Evolutionary conservation across 1,139 yeast species (phyloP), one percentile per base, ranked within the genome.

Genomic region (Nematodospora anomalae): DNA sequence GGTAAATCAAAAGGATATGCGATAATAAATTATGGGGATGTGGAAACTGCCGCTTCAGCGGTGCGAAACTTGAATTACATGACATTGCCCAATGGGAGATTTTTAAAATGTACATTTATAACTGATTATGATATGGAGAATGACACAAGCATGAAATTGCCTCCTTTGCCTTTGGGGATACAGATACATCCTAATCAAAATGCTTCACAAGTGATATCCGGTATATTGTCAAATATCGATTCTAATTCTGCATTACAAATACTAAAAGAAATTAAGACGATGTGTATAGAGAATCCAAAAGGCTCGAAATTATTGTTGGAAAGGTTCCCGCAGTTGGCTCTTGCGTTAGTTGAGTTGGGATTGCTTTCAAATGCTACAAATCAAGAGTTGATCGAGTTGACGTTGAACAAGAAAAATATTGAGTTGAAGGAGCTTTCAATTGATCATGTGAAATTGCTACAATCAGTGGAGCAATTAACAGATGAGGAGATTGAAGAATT

Each of bases 1-100:
- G 97, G 97, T 3, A 84, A 83, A 54, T 86, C 96, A 12, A 88
- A 84, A 58, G 97, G 97, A 1, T 87, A 79, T 58, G 97, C 96
- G 3, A 86, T 84, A 50, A 83, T 90, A 14, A 90, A 85, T 49
- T 90, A 85, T 55, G 76, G 74, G 35, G 90, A 71, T 49, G 57
- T 58, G 33, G 96, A 86, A 49, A 85, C 96, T 0, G 96, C 97
- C 1, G 81, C 87, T 2, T 82, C 94, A 11, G 97, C 97, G 0
- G 95, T 89, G 13, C 69, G 97, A 41, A 92, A 90, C 61, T 67
- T 90, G 48, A 86, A 87, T 58, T 85, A 87, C 47, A 83, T 83
- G 62, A 73, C 77, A 21, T 76, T 90, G 33, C 96, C 96, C 1
- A 77, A 79, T 40, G 50, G 50, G 12, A 67, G 96, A 43, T 68